A percentile compares a stretch with the other conserved stretches of the same genome.
Evolutionary conservation across 352 stramenopile genomes (phyloP).

Genomic region (Phytopythium litorale): DNA sequence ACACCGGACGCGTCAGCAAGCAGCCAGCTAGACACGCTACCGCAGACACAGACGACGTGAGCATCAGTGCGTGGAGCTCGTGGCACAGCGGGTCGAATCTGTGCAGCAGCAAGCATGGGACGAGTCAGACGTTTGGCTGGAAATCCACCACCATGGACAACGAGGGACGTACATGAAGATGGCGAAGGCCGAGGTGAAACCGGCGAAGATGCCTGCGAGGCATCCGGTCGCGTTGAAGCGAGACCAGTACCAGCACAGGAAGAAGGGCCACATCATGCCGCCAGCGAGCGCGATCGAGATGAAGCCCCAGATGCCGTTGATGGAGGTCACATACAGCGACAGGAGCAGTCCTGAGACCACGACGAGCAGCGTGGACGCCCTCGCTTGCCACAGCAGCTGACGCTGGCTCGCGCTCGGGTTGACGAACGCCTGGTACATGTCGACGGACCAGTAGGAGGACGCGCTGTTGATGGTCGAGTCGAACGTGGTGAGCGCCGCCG

Average conservation of each 20-base stretch:
- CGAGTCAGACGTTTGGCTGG: background rate
- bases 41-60: constrained; percentile 36
- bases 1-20: constrained; percentile 35
- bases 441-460: constrained; percentile 76
- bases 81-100: constrained; percentile 28
- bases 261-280: constrained; percentile 50
- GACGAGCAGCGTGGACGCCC: constrained; percentile 49
- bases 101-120: background rate
- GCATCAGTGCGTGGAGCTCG: constrained; percentile 31
- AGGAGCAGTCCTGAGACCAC: constrained; percentile 54
- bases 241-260: constrained; percentile 60
- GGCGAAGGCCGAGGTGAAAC: constrained; percentile 28
- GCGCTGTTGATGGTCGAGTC: constrained; percentile 78
- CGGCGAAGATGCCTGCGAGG: constrained; percentile 31
- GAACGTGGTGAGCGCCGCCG: constrained; percentile 73
- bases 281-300: constrained; percentile 72
- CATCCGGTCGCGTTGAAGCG: constrained; percentile 50
- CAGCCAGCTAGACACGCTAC: constrained; percentile 25
- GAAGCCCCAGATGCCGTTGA: constrained; percentile 82
- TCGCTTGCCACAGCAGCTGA: constrained; percentile 63
- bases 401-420: constrained; percentile 47
- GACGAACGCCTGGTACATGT: constrained; percentile 73
- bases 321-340: constrained; percentile 63
- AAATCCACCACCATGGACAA: background rate
- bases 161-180: constrained; percentile 37